A percentile compares a stretch with the other conserved stretches of the same genome.
phyloP scores from a whole-genome alignment of 805 yeast species.

The Kuraishia molischiana region DNA sequence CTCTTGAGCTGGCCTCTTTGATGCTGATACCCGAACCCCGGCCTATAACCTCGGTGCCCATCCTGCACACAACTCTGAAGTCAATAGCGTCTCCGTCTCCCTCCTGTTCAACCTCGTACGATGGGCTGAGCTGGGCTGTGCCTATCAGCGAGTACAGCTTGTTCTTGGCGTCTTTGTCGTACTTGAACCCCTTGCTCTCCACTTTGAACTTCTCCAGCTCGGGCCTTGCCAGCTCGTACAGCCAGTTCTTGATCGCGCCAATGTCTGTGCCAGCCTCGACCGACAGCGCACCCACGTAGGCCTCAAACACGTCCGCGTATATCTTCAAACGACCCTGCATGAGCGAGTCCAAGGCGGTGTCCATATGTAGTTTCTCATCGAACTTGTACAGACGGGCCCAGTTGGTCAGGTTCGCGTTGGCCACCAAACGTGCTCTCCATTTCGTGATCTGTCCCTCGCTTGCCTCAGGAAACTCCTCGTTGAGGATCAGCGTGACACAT shows the following conservation, averaged over 20 bases:
- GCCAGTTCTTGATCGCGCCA: constrained; percentile 45
- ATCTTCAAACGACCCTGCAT: constrained; percentile 54
- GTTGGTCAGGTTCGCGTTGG: constrained; percentile 60
- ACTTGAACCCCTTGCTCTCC: constrained; percentile 21
- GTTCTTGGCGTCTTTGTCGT: constrained; percentile 60
- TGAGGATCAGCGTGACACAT: constrained; percentile 61
- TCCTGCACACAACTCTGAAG: constrained; percentile 54
- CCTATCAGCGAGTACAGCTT: constrained; percentile 76
- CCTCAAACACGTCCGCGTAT: constrained; percentile 87
- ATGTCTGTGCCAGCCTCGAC: constrained; percentile 44
- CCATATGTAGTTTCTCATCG: constrained; percentile 42
- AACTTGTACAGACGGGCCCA: constrained; percentile 66
- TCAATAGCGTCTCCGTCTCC: constrained; percentile 32
- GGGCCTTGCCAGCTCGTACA: constrained; percentile 39
- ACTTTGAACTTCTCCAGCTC: constrained; percentile 20
- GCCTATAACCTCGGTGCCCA: constrained; percentile 62
- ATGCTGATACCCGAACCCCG: constrained; percentile 58
- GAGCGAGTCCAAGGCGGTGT: constrained; percentile 34
- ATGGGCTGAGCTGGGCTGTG: constrained; percentile 54
- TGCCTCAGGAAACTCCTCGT: constrained; percentile 53
- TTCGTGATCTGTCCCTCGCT: constrained; percentile 76
- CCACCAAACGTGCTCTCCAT: constrained; percentile 60
- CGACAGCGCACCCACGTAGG: constrained; percentile 80
- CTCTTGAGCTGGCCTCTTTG: constrained; percentile 73
- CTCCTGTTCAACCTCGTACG: constrained; percentile 36